Evolutionary conservation across 345 rosid species (phyloP), one percentile per base, ranked within the genome.

Genomic region (Acer yangbiense): DNA sequence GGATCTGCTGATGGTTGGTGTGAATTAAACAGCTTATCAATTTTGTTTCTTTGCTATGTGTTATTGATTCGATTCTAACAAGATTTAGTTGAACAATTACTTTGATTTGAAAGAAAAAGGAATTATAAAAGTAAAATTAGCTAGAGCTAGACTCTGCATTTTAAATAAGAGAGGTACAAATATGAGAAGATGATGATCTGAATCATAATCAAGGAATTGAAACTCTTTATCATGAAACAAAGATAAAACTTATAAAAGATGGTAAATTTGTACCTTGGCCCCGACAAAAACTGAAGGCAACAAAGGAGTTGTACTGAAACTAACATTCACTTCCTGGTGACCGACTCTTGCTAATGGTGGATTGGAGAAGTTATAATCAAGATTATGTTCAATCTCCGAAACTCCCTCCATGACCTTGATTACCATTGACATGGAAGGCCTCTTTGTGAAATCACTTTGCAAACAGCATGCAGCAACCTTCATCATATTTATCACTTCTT

Each of bases 401-500:
- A 16, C 62, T 2, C 82, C 79, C 12, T 80, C 82, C 71, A 85
- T 25, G 0, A 72, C 81, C 77, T 75, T 78, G 8, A 76, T 65
- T 3, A 68, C 77, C n/a, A 11, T 65, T 27, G 84, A 76, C 79
- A 72, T 82, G 7, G 62, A 75, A 71, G 86, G 84, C 46, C 84
- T 80, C 69, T 23, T 80, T 27, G 76, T 44, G 16, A 63, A 70
- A 63, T 82, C 75, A 57, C 71, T 63, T 21, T 80, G 82, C 73
- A 82, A 8, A 50, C 86, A 78, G 79, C 84, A 82, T 17, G 82
- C 82, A 32, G 75, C 81, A 52, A 81, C 67, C 64, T 65, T 76
- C 77, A 82, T 65, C 85, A 79, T 68, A 58, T 77, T 35, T 71
- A 70, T 57, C 1, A 55, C 85, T 63, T 80, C 79, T 12, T 11